Base-by-base conservation (phyloP, 2,329 filamentous ascomycete genomes). In the Exophiala oligosperma region DNA sequence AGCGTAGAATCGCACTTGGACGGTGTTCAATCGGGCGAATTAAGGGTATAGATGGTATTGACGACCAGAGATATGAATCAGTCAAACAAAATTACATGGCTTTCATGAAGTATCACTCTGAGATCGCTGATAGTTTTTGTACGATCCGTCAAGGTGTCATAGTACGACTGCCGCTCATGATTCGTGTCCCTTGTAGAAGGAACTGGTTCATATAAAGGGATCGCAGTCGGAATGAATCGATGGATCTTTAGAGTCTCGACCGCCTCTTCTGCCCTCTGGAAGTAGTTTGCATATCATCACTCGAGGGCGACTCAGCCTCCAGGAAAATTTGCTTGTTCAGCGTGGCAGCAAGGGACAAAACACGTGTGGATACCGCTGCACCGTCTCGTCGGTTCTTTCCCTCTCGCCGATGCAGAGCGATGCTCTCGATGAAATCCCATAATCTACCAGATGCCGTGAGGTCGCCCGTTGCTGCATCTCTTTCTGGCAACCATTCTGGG, bases 301-400 rank as follows among this genome's bases (percentile, higher is more conserved):
- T 40, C 43, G 51, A 37, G 11, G 57, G 37, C 14, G 49, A 32
- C 29, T 49, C 40, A 7, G 44, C 50, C 29, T 82, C 81, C 40
- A 81, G 81, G 73, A 90, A 97, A 21, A 97, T 72, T 59, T 81
- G 80, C 52, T 78, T 74, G 0, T 91, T 92, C 8, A 96, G 80
- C 48, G 81, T 73, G 69, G 96, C 92, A 7, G 89, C 88, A 65
- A 97, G 79, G 5, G 80, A 78, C 38, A 97, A 74, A 9, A 99
- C 93, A 21, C 94, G 82, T 11, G 84, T 89, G 66, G 88, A 89
- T 2, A 97, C 92, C 0, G 92, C 96, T 1, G 88, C 90, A 11
- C 92, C 92, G 72, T 99, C 94, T n/a, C 93, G 83, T 23, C 94
- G 80, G 71, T 97, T 97, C 84, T 97, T 99, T 7, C 94, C 94